Conservation (phyloP, 345 rosid genomes). For the Camelina sativa region DNA sequence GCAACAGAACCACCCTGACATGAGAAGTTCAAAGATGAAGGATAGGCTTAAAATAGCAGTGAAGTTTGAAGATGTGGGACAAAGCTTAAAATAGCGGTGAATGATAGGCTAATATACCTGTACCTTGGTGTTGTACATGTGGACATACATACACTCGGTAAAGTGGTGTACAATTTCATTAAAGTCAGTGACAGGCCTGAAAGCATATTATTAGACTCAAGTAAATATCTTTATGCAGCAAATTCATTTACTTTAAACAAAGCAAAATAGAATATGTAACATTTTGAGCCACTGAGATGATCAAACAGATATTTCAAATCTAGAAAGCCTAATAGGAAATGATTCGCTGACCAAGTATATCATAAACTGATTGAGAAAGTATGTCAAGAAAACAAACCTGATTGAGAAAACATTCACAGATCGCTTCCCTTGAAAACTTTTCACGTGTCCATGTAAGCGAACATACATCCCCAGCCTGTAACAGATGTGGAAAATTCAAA, state of each 20-base stretch:
- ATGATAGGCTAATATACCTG: constrained; percentile 61
- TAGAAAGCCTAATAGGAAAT: background rate
- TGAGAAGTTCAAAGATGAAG: too few species aligned
- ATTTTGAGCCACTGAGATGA: background rate
- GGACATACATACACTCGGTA: constrained; percentile 88
- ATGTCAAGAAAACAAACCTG: constrained; percentile 50
- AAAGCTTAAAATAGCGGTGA: constrained; percentile 2
- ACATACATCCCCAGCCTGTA: constrained; percentile 84
- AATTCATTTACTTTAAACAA: constrained; percentile 1
- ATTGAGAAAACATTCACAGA: constrained; percentile 73
- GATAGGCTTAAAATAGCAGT: too few species aligned
- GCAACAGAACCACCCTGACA: constrained; percentile 48
- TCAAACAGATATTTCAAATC: background rate
- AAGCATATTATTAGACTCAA: constrained; percentile 31
- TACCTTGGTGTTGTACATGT: constrained; percentile 69
- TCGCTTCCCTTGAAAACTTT: constrained; percentile 74
- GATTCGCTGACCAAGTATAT: background rate
- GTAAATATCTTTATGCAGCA: background rate
- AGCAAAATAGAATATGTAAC: background rate
- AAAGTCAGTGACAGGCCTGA: constrained; percentile 87
- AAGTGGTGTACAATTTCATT: constrained; percentile 87
- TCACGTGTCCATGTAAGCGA: constrained; percentile 81
- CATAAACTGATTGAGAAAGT: background rate
- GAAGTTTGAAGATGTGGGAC: constrained; percentile 6
- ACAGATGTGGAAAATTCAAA: constrained; percentile 21